Conservation (phyloP, 2,329 filamentous ascomycete genomes). For the Trichoderma sp. region DNA sequence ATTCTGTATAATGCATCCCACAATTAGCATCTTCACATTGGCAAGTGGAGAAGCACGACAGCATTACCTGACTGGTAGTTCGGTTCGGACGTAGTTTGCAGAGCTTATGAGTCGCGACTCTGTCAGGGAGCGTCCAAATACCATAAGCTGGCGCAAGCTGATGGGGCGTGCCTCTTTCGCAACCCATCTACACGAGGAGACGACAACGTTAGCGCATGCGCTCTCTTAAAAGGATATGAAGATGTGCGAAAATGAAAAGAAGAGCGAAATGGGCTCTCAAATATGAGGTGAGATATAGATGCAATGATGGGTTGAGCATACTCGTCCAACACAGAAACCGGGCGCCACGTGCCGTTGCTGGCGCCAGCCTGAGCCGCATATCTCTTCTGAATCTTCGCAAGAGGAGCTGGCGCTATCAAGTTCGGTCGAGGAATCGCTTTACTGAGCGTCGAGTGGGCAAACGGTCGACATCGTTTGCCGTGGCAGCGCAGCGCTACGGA, state of each 20-base stretch:
- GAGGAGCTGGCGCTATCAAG: neutral
- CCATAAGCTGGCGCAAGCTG: slow-evolving; percentile 92
- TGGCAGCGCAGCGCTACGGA: slow-evolving; percentile 49
- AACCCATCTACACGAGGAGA: slow-evolving; percentile 69
- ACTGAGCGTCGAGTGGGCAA: slow-evolving; percentile 20
- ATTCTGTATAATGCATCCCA: slow-evolving; percentile 54
- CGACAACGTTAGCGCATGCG: slow-evolving; percentile 14
- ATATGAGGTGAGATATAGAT: neutral
- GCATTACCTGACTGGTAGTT: slow-evolving; percentile 55
- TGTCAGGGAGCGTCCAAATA: slow-evolving; percentile 92
- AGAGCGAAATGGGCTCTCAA: neutral
- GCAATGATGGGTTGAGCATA: slow-evolving; percentile 38
- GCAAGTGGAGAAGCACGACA: neutral
- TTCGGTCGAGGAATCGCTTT: neutral
- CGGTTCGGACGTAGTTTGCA: slow-evolving; percentile 95
- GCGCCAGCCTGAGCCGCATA: slow-evolving; percentile 30
- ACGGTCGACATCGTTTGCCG: slow-evolving; percentile 44
- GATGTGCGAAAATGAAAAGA: neutral
- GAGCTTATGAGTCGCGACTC: slow-evolving; percentile 88
- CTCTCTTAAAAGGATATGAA: neutral
- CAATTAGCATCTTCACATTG: neutral
- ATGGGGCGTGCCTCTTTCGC: slow-evolving; percentile 92
- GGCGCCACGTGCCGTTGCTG: slow-evolving; percentile 55
- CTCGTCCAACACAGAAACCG: slow-evolving; percentile 66
- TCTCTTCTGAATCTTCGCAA: slow-evolving; percentile 24